Conservation (phyloP, 176 grass and related monocot genomes). For the Pontederia crassipes region DNA sequence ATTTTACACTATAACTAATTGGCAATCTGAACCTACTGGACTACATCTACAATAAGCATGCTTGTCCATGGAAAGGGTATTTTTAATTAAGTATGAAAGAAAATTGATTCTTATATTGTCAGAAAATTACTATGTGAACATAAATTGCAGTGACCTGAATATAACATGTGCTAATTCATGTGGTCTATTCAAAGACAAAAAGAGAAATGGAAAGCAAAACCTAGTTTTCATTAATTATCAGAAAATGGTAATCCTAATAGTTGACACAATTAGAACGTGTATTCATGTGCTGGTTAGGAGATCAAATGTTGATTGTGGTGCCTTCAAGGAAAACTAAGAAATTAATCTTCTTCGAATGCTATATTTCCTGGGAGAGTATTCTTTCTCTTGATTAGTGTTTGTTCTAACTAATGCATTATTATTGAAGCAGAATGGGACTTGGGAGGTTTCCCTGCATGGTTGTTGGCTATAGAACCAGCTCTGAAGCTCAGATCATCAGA, state of each 20-base stretch:
- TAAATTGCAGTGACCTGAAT: no score
- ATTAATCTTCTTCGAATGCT: background rate
- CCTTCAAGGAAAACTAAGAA: background rate
- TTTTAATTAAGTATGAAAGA: no score
- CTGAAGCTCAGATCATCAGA: constrained; percentile 85
- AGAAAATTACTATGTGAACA: no score
- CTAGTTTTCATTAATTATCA: no score
- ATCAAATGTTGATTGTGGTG: background rate
- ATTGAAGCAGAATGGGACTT: constrained; percentile 80
- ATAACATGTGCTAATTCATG: no score
- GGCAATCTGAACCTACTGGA: constrained; percentile 3
- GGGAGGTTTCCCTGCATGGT: constrained; percentile 91
- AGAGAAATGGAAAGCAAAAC: no score
- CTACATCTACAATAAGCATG: background rate
- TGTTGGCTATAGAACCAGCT: constrained; percentile 71
- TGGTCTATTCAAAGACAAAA: no score
- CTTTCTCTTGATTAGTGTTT: background rate
- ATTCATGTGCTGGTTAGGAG: no score
- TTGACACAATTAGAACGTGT: no score
- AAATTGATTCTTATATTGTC: no score
- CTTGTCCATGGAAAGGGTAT: no score
- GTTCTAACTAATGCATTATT: constrained; percentile 15
- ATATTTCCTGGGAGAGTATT: background rate
- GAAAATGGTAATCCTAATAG: no score
- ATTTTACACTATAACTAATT: background rate